Conservation (phyloP, 2,329 filamentous ascomycete species). For the Cladosporium sp. region DNA sequence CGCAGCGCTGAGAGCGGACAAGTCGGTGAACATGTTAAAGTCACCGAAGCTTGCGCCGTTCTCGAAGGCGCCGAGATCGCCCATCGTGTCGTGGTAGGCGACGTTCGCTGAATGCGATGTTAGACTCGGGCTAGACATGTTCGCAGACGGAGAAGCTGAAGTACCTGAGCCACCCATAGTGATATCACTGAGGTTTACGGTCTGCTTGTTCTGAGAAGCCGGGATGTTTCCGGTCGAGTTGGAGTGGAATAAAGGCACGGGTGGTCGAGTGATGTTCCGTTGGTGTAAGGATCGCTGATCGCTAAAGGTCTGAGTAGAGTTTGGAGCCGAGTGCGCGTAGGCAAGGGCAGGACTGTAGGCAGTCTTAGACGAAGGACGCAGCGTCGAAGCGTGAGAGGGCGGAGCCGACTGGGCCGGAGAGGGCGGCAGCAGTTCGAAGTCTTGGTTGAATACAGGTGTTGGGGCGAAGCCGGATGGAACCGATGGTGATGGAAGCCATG, state of each 20-base stretch:
- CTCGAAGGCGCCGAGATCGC: slow-evolving; percentile 41
- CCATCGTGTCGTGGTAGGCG: slow-evolving; percentile 50
- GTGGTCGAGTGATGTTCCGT: slow-evolving; percentile 48
- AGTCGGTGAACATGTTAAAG: slow-evolving; percentile 33
- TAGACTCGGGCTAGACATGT: slow-evolving; percentile 28
- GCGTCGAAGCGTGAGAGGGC: slow-evolving; percentile 55
- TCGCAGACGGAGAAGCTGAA: slow-evolving; percentile 31
- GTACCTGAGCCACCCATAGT: slow-evolving; percentile 63
- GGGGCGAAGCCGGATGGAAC: slow-evolving; percentile 54
- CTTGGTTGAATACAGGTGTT: slow-evolving; percentile 55
- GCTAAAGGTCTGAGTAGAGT: slow-evolving; percentile 29
- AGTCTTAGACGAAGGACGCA: slow-evolving; percentile 60
- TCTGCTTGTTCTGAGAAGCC: slow-evolving; percentile 48
- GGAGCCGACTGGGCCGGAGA: slow-evolving; percentile 43
- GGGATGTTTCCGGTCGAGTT: slow-evolving; percentile 43
- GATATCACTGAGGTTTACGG: slow-evolving; percentile 33
- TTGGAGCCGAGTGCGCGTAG: slow-evolving; percentile 65
- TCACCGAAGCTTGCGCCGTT: slow-evolving; percentile 30
- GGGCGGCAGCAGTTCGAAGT: slow-evolving; percentile 69
- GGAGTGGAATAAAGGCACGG: slow-evolving; percentile 69
- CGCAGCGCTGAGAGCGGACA: slow-evolving; percentile 28
- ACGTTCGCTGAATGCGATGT: slow-evolving; percentile 45
- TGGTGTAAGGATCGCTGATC: slow-evolving; percentile 24
- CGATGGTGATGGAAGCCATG: slow-evolving; percentile 72
- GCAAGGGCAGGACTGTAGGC: slow-evolving; percentile 49